phyloP scores from a whole-genome alignment of 257 asterid species.

The Nyctanthes arbortristis region DNA sequence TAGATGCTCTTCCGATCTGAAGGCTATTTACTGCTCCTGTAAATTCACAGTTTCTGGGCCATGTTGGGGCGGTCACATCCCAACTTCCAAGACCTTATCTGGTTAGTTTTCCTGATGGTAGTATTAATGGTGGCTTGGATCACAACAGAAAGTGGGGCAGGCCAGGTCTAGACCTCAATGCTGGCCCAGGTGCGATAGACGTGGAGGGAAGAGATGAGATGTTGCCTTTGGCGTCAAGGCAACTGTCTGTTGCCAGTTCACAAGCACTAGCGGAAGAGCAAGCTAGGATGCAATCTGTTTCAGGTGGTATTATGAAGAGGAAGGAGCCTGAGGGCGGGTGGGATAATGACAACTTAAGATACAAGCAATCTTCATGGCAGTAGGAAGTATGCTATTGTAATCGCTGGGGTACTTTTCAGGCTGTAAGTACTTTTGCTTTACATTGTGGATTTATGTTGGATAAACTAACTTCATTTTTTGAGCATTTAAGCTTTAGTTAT shows the following conservation, averaged over 20 bases:
- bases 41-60: conserved; percentile 51
- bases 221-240: conserved; percentile 49
- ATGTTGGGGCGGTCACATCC: conserved; percentile 44
- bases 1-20: conserved; percentile 57
- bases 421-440: not conserved
- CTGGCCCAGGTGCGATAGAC: conserved; percentile 62
- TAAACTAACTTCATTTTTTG: not conserved
- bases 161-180: conserved; percentile 72
- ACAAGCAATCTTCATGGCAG: conserved; percentile 64
- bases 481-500: not conserved
- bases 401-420: not conserved
- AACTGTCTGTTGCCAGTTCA: conserved; percentile 45
- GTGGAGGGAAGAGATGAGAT: conserved; percentile 53
- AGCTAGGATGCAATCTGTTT: conserved; percentile 46
- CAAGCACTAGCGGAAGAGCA: conserved; percentile 55
- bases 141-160: conserved; percentile 66
- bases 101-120: conserved; percentile 50
- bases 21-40: conserved; percentile 42
- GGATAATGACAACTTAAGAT: conserved; percentile 55
- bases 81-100: conserved; percentile 61
- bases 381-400: conserved; percentile 24
- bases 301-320: conserved; percentile 58
- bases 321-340: conserved; percentile 69
- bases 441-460: not conserved
- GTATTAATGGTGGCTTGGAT: conserved; percentile 46